Evolutionary conservation across 1,284 basidiomycete species (phyloP).

Genomic region (Microbotryum scabiosae): DNA sequence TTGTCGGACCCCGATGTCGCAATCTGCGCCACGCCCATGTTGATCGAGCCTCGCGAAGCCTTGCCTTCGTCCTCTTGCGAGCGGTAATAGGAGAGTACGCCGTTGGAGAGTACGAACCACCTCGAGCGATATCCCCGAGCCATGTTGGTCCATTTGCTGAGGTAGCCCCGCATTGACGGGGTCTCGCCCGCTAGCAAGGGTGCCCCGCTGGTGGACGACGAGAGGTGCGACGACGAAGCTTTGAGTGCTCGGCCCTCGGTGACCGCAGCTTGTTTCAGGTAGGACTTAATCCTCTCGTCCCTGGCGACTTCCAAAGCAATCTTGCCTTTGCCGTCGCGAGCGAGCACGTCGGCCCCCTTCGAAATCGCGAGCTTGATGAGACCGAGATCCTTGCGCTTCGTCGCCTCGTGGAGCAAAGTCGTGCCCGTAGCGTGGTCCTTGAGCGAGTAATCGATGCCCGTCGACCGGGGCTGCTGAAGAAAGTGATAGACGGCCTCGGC

Average conservation of each 20-base stretch:
- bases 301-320: constrained; percentile 60
- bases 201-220: not conserved
- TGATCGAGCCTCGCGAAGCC: constrained; percentile 78
- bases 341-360: constrained; percentile 83
- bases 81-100: constrained; percentile 54
- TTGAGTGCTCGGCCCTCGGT: constrained; percentile 32
- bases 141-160: constrained; percentile 84
- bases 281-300: constrained; percentile 70
- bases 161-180: constrained; percentile 64
- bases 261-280: constrained; percentile 67
- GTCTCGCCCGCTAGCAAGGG: constrained; percentile 40
- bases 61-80: constrained; percentile 86
- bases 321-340: constrained; percentile 68
- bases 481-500: constrained; percentile 30
- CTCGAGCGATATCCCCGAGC: constrained; percentile 82
- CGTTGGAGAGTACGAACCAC: constrained; percentile 89
- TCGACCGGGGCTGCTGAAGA: constrained; percentile 32
- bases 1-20: constrained; percentile 47
- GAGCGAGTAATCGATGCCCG: constrained; percentile 41
- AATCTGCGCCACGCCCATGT: constrained; percentile 64
- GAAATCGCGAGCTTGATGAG: constrained; percentile 75
- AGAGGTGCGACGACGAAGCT: constrained; percentile 41
- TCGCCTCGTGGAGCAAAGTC: constrained; percentile 80
- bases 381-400: constrained; percentile 66
- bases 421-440: constrained; percentile 68